Evolutionary conservation across 1,284 basidiomycete species (phyloP), one percentile per base, ranked within the genome.

Genomic region (Jaminaea rosea): DNA sequence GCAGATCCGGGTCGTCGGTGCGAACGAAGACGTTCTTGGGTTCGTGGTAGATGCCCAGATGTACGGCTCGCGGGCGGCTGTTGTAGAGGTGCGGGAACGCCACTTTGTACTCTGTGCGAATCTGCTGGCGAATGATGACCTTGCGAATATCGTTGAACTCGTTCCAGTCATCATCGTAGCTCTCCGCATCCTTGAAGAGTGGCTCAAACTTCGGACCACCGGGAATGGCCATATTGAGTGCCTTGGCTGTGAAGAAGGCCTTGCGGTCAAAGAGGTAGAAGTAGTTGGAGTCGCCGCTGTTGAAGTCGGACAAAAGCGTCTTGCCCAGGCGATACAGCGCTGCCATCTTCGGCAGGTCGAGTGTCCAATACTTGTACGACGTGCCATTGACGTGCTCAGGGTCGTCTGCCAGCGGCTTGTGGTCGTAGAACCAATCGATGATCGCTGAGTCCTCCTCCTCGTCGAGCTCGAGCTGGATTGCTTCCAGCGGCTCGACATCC

Each of bases 61-160:
- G 86, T 49, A 99, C 91, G 19, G 91, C 89, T 36, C 94, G 88
- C 49, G 94, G 94, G 8, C 96, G 82, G 46, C 92, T 96, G 77
- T 99, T 98, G 80, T 99, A 99, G 2, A 99, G 81, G 72, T 99
- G 94, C 23, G 94, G 94, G 80, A 97, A 99, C 0, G 93, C 93
- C 50, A 99, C 92, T 75, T 93, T 94, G 81, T 99, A 98, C 78
- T 99, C 94, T 2, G 94, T 98, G 47, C 94, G 83, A 60, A 99
- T 94, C 75, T 94, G 90, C 73, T 97, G 92, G 27, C 94, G 90
- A 62, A 99, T 98, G 76, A 98, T 96, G 72, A 98, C 88, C 77
- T 99, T 98, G 79, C 96, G 93, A 76, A 98, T 96, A 74, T 98
- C 94, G 75, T 98, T 98, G 73, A 99, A 98, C 76, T 98, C 93